A percentile compares a stretch with the other conserved stretches of the same genome.
Conservation (phyloP, 1,284 basidiomycete genomes). For the Marasmius fiardii region DNA sequence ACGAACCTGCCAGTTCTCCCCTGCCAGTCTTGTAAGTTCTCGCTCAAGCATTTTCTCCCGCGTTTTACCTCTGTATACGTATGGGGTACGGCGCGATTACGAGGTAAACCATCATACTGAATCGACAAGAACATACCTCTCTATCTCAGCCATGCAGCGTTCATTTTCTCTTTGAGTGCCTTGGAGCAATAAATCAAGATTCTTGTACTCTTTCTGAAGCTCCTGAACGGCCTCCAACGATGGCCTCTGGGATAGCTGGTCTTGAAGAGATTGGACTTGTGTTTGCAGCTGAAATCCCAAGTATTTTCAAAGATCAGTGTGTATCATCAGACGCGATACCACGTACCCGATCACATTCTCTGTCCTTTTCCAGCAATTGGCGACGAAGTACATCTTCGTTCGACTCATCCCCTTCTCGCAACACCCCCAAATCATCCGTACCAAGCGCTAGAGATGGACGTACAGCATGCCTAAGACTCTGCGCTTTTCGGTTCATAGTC, state of each 20-base stretch:
- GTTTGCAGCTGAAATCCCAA: constrained; percentile 45
- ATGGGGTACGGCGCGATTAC: no score
- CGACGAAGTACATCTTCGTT: constrained; percentile 58
- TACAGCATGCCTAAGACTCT: background rate
- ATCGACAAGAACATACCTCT: constrained; percentile 42
- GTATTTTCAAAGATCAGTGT: background rate
- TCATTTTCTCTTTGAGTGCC: constrained; percentile 79
- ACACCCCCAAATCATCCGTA: constrained; percentile 54
- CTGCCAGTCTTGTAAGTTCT: constrained; percentile 62
- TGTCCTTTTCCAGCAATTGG: constrained; percentile 66
- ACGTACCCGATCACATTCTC: constrained; percentile 66
- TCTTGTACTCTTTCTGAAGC: constrained; percentile 66
- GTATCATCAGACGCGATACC: background rate
- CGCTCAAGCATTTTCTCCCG: constrained; percentile 71
- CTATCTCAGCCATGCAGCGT: constrained; percentile 70
- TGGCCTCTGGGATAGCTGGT: constrained; percentile 60
- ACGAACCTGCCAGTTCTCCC: constrained; percentile 72
- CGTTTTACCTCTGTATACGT: constrained; percentile 45
- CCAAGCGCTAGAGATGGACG: constrained; percentile 29
- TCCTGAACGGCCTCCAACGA: constrained; percentile 59
- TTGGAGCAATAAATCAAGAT: constrained; percentile 65
- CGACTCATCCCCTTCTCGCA: constrained; percentile 59
- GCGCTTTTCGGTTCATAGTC: background rate
- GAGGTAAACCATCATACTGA: no score
- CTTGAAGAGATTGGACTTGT: constrained; percentile 58